Base-by-base conservation (phyloP, 2,329 filamentous ascomycete species). In the Trichophyton benhamiae region DNA sequence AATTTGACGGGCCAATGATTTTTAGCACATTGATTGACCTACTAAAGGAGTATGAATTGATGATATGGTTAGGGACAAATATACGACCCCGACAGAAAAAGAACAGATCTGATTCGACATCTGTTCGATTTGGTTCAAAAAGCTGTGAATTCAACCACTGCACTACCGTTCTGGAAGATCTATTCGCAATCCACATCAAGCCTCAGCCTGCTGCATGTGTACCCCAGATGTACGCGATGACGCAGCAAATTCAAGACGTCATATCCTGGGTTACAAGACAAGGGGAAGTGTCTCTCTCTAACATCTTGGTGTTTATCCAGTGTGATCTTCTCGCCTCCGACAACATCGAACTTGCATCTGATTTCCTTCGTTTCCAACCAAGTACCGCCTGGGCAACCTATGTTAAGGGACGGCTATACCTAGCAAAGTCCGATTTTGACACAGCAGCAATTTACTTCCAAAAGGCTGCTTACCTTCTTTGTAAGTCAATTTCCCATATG, bases 401-500 rank as follows among this genome's bases (percentile, higher is more conserved):
- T 70, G 82, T 97, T 3, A 89, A 91, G 72, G 94, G 88, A 1
- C 86, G 94, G 33, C 80, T 95, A 57, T 82, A 84, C 66, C 78
- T 97, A 38, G 84, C 86, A 3, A 82, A 87, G 65, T 87, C 86
- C 60, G 87, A 95, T 69, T 86, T 86, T 70, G 82, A 83, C 62
- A 79, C 83, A 44, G 92, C 94, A 60, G 83, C 89, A 30, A 77
- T 83, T 30, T 83, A 84, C 69, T 96, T 99, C 74, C 86, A 85
- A 66, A 92, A 87, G 70, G 89, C 91, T 63, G 89, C 90, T 20
- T 87, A 89, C 68, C 86, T 87, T 61, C 83, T 95, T 73, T 86
- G 89, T 91, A 82, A 78, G 87, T 80, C 60, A 44, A n/a, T 60
- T 25, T 20, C 8, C 42, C 27, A n/a, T 3, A 42, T 22, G 1